phyloP scores from a whole-genome alignment of 2,329 filamentous ascomycete genomes.

The Penicillium sp. region DNA sequence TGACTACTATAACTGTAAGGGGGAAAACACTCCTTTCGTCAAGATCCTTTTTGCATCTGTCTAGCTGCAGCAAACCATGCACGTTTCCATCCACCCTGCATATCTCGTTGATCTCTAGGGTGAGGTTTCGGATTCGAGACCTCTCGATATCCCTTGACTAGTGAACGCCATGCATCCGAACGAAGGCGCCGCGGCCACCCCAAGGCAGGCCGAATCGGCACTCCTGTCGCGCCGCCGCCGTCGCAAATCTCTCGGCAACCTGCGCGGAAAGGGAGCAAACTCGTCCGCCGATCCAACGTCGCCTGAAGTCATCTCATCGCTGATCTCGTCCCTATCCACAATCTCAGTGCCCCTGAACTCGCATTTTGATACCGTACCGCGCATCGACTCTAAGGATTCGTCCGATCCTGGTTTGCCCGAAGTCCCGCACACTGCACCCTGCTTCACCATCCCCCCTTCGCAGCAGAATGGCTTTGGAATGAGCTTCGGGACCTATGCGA shows the following conservation, averaged over 20 bases:
- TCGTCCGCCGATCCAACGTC: constrained; percentile 41
- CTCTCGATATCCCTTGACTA: constrained; percentile 10
- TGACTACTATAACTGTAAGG: constrained; percentile 13
- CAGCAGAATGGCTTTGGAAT: constrained; percentile 56
- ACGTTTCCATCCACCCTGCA: constrained; percentile 22
- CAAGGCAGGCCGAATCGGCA: constrained; percentile 24
- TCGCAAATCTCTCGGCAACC: constrained; percentile 42
- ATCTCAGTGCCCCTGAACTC: constrained; percentile 60
- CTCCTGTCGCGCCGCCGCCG: constrained; percentile 35
- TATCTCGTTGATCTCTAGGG: constrained; percentile 19
- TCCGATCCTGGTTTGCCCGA: constrained; percentile 22
- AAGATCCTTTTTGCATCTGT: constrained; percentile 10
- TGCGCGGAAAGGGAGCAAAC: constrained; percentile 29
- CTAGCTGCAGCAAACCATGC: constrained; percentile 27
- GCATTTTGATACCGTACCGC: constrained; percentile 60
- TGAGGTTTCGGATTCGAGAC: constrained; percentile 1
- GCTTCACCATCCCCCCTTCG: constrained; percentile 24
- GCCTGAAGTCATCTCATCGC: constrained; percentile 51
- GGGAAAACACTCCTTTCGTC: constrained; percentile 1
- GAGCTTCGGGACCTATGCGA: constrained; percentile 64
- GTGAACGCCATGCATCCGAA: constrained; percentile 32
- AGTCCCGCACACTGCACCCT: constrained; percentile 25
- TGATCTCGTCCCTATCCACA: constrained; percentile 58
- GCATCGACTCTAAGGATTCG: constrained; percentile 38
- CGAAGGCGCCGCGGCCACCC: constrained; percentile 20